Percentiles rank a stretch among this genome's conserved stretches.
phyloP scores from a whole-genome alignment of 768 basidiomycete genomes.

The Mrakia gelida region DNA sequence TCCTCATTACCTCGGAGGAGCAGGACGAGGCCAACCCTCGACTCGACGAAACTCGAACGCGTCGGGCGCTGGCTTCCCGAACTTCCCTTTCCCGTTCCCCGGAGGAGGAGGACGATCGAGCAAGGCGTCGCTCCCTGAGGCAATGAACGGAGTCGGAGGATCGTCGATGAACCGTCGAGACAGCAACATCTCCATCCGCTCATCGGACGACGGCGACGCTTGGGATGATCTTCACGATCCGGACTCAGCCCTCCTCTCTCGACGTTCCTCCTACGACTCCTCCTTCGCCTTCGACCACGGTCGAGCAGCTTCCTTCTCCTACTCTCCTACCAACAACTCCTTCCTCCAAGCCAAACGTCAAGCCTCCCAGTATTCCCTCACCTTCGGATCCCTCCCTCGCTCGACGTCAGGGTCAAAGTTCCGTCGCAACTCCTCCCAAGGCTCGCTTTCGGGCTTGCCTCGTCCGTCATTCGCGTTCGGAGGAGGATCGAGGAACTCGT shows the following conservation, averaged over 20 bases:
- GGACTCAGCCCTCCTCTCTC: neutral
- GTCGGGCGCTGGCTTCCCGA: neutral
- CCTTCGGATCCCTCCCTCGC: constrained; percentile 3
- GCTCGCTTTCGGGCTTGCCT: neutral
- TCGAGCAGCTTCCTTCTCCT: neutral
- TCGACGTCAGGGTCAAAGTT: neutral
- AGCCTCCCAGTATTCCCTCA: neutral
- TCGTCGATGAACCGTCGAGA: neutral
- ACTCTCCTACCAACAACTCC: neutral
- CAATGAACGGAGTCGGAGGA: neutral
- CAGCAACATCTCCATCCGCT: neutral
- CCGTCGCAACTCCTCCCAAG: neutral
- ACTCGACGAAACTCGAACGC: neutral
- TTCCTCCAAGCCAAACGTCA: neutral
- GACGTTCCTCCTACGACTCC: constrained; percentile 16
- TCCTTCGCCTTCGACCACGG: constrained; percentile 21
- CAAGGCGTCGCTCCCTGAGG: neutral
- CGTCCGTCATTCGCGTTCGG: neutral
- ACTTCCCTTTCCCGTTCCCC: constrained; percentile 8
- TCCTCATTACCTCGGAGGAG: too few relatives aligned
- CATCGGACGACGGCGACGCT: constrained; percentile 19
- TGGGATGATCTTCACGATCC: constrained; percentile 13
- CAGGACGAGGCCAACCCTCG: too few relatives aligned
- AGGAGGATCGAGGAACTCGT: neutral
- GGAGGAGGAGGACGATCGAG: neutral